phyloP scores from a whole-genome alignment of 1,284 basidiomycete genomes.

The Pyrrhoderma lamaoense region DNA sequence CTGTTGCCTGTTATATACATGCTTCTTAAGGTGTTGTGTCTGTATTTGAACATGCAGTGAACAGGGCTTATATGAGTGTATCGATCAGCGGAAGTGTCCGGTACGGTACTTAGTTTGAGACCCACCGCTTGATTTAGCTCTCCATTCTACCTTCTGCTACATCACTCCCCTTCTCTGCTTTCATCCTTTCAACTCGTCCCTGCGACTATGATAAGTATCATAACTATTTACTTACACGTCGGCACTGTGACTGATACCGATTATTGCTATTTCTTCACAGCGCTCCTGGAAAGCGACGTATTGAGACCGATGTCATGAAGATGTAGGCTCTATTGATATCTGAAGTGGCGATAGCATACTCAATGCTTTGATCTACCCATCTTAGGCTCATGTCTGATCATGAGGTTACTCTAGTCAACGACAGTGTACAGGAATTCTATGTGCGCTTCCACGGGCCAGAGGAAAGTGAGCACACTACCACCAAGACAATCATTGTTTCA shows the following conservation, averaged over 20 bases:
- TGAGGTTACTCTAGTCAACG: constrained; percentile 94
- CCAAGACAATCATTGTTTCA: constrained; percentile 7
- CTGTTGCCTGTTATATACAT: too few relatives aligned
- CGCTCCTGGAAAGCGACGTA: constrained; percentile 77
- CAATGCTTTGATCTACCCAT: background rate
- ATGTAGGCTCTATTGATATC: constrained; percentile 61
- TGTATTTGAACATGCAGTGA: too few relatives aligned
- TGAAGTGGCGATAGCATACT: constrained; percentile 7
- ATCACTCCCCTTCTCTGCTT: background rate
- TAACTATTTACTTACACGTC: background rate
- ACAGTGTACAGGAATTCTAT: constrained; percentile 98
- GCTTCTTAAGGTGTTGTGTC: too few relatives aligned
- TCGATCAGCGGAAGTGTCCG: background rate
- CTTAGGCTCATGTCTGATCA: constrained; percentile 91
- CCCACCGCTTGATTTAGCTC: background rate
- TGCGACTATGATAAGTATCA: constrained; percentile 10
- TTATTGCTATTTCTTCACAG: constrained; percentile 33
- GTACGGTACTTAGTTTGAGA: constrained; percentile 2
- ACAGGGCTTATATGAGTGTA: too few relatives aligned
- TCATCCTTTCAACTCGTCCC: background rate
- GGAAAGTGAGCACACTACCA: constrained; percentile 67
- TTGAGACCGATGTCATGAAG: constrained; percentile 99
- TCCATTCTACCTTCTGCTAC: background rate
- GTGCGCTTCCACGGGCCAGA: constrained; percentile 91
- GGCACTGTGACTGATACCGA: background rate